A percentile compares a stretch with the other conserved stretches of the same genome.
phyloP scores from a whole-genome alignment of 192 early-diverging fungal species.

The Jimgerdemannia lactiflua region DNA sequence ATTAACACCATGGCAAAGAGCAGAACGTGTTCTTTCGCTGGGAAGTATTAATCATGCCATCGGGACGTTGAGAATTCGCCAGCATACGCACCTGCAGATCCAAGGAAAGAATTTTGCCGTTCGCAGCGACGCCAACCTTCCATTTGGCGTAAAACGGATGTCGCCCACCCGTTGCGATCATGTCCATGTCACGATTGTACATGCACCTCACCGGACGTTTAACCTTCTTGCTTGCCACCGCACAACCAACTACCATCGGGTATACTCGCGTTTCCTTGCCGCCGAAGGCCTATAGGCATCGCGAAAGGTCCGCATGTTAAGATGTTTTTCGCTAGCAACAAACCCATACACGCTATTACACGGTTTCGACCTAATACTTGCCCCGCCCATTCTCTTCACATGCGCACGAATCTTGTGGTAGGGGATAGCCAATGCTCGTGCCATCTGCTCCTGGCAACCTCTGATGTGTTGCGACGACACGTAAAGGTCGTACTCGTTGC shows the following conservation, averaged over 20 bases:
- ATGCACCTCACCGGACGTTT: conserved; percentile 68
- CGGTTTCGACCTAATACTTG: background rate
- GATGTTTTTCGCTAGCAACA: background rate
- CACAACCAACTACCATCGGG: conserved; percentile 58
- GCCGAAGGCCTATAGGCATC: conserved; percentile 61
- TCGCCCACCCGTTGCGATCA: conserved; percentile 67
- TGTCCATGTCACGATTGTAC: conserved; percentile 85
- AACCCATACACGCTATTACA: background rate
- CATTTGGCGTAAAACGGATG: conserved; percentile 81
- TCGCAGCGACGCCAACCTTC: conserved; percentile 66
- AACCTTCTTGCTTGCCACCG: conserved; percentile 68
- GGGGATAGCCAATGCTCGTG: conserved; percentile 70
- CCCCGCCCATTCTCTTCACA: conserved; percentile 82
- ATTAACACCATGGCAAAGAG: too few relatives aligned
- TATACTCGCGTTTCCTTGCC: conserved; percentile 60
- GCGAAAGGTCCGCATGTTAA: too few relatives aligned
- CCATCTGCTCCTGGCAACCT: conserved; percentile 66
- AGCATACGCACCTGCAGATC: conserved; percentile 27
- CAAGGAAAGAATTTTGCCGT: conserved; percentile 65
- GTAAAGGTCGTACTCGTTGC: conserved; percentile 79
- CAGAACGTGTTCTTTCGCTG: too few relatives aligned
- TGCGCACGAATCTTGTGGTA: conserved; percentile 68
- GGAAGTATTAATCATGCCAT: background rate
- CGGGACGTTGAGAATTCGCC: background rate
- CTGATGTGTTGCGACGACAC: conserved; percentile 78